Conservation (phyloP, 495 filamentous ascomycete species). For the Hypoxylon cercidicola region DNA sequence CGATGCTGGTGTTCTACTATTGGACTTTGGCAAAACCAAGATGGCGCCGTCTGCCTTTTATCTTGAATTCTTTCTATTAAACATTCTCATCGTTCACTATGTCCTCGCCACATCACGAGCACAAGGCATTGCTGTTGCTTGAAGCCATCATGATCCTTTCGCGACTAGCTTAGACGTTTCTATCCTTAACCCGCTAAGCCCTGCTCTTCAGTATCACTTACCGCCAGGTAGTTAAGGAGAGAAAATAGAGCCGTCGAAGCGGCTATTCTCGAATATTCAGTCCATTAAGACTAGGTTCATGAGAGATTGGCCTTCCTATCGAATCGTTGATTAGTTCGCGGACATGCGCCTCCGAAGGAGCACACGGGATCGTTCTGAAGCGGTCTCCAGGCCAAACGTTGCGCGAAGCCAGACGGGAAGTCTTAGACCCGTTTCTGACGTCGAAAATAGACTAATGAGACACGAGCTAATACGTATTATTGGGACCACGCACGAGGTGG, state of each 20-base stretch:
- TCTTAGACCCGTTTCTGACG: not conserved
- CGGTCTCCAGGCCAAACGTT: not conserved
- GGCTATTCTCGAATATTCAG: not conserved
- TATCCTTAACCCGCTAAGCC: not conserved
- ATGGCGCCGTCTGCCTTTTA: not conserved
- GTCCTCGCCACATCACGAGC: not conserved
- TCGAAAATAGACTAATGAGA: not conserved
- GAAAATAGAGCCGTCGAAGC: not conserved
- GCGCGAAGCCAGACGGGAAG: not conserved
- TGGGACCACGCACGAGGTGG: not conserved
- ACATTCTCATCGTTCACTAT: not conserved
- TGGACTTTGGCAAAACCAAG: not conserved
- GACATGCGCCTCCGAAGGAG: not conserved
- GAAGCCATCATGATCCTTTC: not conserved
- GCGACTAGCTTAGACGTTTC: not conserved
- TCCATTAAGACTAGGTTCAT: not conserved
- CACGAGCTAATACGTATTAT: not conserved
- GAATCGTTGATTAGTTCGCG: not conserved
- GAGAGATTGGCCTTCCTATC: not conserved
- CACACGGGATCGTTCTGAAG: not conserved
- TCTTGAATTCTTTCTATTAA: not conserved
- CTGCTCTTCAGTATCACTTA: not conserved
- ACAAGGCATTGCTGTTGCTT: not conserved
- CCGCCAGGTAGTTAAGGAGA: not conserved
- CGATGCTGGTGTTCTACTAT: not conserved